These are phyloP conservation scores for Triangularia setosa DNA, from an alignment of 2,329 filamentous ascomycete species.

Conservation along the genomic window DNA sequence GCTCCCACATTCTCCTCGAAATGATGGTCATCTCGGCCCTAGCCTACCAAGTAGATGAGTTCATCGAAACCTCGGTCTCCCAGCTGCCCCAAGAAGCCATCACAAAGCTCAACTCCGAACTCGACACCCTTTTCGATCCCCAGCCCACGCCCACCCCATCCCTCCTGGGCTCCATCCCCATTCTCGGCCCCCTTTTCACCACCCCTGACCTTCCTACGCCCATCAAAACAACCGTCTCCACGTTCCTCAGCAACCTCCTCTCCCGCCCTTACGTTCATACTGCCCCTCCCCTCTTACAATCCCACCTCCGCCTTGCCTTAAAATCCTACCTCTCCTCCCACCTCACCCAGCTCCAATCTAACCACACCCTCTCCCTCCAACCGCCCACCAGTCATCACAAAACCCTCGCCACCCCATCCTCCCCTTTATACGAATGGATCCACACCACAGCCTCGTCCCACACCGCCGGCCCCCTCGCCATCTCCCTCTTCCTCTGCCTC, in stretches of 20 bases:
- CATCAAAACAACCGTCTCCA: not conserved
- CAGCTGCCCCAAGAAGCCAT: not conserved
- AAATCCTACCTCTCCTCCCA: not conserved
- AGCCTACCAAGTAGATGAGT: not conserved
- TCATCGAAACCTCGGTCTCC: not conserved
- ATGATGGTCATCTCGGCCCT: not conserved
- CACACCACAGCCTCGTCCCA: not conserved
- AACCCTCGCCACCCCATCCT: not conserved
- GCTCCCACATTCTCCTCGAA: not conserved
- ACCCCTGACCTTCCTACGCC: not conserved
- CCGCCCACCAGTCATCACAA: not conserved
- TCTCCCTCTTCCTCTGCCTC: not conserved
- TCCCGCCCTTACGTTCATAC: not conserved
- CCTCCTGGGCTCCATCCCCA: not conserved
- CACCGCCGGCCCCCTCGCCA: not conserved
- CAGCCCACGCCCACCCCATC: not conserved
- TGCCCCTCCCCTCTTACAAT: not conserved
- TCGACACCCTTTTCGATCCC: not conserved
- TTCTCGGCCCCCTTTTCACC: not conserved
- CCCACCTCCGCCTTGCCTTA: not conserved
- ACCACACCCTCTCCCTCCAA: not conserved
- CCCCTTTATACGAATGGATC: not conserved
- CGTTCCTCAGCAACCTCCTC: not conserved
- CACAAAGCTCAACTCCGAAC: not conserved
- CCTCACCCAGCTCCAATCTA: not conserved